Evolutionary conservation across 2,329 filamentous ascomycete genomes (phyloP).

Genomic region (Aureobasidium leucospermi): DNA sequence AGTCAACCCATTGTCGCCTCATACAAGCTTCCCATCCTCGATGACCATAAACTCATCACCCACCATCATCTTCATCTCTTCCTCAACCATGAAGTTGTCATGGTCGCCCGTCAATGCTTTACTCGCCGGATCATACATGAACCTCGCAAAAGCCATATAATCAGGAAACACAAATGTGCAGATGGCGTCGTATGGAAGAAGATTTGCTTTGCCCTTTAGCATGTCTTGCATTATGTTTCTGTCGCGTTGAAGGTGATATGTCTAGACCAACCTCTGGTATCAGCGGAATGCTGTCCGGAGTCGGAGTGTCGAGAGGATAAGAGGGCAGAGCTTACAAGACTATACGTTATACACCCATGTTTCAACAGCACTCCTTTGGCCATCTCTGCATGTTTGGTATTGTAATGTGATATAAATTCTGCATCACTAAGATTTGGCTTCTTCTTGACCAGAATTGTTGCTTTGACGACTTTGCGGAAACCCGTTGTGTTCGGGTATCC

Average conservation of each 20-base stretch:
- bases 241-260: slow-evolving; percentile 39
- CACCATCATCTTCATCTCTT: slow-evolving; percentile 38
- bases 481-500: slow-evolving; percentile 38
- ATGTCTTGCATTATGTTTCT: slow-evolving; percentile 39
- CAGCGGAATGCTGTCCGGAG: too few species aligned
- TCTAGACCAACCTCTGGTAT: slow-evolving; percentile 22
- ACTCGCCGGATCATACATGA: slow-evolving; percentile 39
- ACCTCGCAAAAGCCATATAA: slow-evolving; percentile 38
- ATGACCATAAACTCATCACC: slow-evolving; percentile 39
- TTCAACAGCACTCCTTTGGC: slow-evolving; percentile 37
- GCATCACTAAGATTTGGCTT: slow-evolving; percentile 38
- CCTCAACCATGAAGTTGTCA: slow-evolving; percentile 30
- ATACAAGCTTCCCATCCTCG: slow-evolving; percentile 27
- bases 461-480: slow-evolving; percentile 42
- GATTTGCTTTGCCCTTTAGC: slow-evolving; percentile 36
- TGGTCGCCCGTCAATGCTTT: slow-evolving; percentile 32
- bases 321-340: slow-evolving; percentile 29
- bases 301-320: not conserved
- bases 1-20: not conserved
- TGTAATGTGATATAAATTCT: slow-evolving; percentile 40
- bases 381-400: slow-evolving; percentile 37
- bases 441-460: slow-evolving; percentile 40
- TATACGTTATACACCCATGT: slow-evolving; percentile 39
- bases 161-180: slow-evolving; percentile 43
- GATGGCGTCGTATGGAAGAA: slow-evolving; percentile 41